Base-by-base conservation (phyloP, 148 eudicot genomes). In the Cornus florida region DNA sequence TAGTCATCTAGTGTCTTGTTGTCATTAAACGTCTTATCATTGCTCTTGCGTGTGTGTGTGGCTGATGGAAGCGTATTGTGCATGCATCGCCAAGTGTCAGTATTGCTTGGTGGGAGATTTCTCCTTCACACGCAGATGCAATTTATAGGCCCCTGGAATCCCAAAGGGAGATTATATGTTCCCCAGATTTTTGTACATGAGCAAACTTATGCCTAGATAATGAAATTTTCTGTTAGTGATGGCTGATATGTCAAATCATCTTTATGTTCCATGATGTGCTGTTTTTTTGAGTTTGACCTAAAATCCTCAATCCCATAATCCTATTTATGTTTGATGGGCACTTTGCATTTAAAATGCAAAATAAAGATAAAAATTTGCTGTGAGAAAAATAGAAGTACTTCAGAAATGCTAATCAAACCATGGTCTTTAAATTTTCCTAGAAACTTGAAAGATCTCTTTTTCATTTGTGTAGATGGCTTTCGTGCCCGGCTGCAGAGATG, bases 401-500 rank as follows among this genome's bases (percentile, higher is more conserved):
- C 10, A 24, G 7, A n/a, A 6, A 10, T 46, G 28, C 1, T 28
- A 28, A 28, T 28, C 28, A 28, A 28, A 28, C 28, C 28, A 28
- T 28, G 28, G 28, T 28, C 28, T 28, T 28, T 28, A 28, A 28
- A 28, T 28, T 28, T 28, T 28, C 50, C 69, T 71, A 43, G n/a
- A 57, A 57, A 16, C 16, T 74, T 46, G 35, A 14, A 9, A 7
- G 48, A 8, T 31, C 50, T 72, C 7, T 35, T 65, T 23, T 43
- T 53, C 13, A 2, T 77, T 80, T 80, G 75, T 78, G 69, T 77
- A 95, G 98, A 85, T 91, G 94, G 98, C 88, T 95, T 70, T 87
- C 94, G 35, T 95, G 97, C 76, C 97, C 97, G 10, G 98, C 97
- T 82, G 97, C 97, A 32, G 98, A 95, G 75, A 90, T 95, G 94